phyloP scores from a whole-genome alignment of 75 land plant species.

The Cunninghamia lanceolata region DNA sequence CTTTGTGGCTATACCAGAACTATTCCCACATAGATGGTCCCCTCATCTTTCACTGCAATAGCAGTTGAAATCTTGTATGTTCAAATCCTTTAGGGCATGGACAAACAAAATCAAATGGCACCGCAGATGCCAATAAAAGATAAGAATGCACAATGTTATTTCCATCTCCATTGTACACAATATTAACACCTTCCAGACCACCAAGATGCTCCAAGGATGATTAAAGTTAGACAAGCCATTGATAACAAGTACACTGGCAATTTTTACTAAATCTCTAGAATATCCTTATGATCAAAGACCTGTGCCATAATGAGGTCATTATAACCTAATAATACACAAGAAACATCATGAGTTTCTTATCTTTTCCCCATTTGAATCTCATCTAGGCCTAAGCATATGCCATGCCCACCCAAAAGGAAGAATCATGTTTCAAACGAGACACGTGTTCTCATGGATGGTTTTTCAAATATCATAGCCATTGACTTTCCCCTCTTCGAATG shows the following conservation, averaged over 20 bases:
- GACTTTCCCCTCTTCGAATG: constrained; percentile 66
- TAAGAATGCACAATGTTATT: constrained; percentile 96
- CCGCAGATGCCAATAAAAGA: constrained; percentile 77
- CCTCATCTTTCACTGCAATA: too few species aligned
- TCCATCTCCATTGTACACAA: constrained; percentile 95
- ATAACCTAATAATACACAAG: constrained; percentile 89
- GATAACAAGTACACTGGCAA: constrained; percentile 78
- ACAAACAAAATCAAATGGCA: constrained; percentile 95
- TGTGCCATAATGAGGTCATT: constrained; percentile 96
- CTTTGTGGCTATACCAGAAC: background rate
- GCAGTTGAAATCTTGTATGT: too few species aligned
- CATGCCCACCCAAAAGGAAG: constrained; percentile 89
- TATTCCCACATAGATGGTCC: background rate
- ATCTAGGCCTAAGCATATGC: constrained; percentile 89
- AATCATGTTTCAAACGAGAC: constrained; percentile 99
- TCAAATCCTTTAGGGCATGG: constrained; percentile 94
- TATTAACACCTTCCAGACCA: constrained; percentile 79
- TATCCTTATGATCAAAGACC: constrained; percentile 90
- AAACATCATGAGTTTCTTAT: constrained; percentile 94
- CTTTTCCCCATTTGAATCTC: constrained; percentile 97
- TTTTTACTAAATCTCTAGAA: constrained; percentile 87
- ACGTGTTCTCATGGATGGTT: constrained; percentile 96
- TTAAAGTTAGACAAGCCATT: constrained; percentile 95
- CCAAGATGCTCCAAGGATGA: constrained; percentile 94
- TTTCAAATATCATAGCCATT: too few species aligned